Base-by-base conservation (phyloP, 768 basidiomycete genomes). In the Candolleomyces efflorescens region DNA sequence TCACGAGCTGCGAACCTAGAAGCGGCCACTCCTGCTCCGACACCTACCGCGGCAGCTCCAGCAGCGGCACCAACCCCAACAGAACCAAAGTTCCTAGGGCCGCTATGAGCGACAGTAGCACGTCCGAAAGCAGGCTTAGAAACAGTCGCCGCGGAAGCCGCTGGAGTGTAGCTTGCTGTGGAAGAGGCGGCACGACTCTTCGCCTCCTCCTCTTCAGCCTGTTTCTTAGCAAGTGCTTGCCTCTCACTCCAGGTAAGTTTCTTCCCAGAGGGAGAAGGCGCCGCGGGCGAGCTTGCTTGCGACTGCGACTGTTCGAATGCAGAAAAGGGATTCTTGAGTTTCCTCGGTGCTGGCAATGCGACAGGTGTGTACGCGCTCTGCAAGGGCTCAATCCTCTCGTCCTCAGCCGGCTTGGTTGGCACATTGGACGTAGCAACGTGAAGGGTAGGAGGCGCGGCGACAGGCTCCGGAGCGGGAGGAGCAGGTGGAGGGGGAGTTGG, bases 211-310 rank as follows among this genome's bases (percentile, higher is more conserved):
- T 90, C 92, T 62, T 87, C 90, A 15, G 80, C 77, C 63, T 92
- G 90, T 67, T 88, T 87, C 78, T 94, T 95, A 1, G 93, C 89
- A n/a, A 87, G 74, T 0, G 91, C 94, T 67, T 98, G 95, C 20
- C 95, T 80, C 69, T 98, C 90, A 58, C 83, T 89, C 96, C 96
- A 98, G 0, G 95, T 96, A 60, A 96, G 70, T 70, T 93, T 95
- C 76, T 91, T 91, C 0, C 79, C 82, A 20, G 74, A 74, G 55
- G 68, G 65, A 11, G 63, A 60, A 24, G 68, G 60, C 56, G 57
- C 61, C 7, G 65, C 62, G n/a, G 61, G 60, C 3, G 64, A 64
- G 0, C 72, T 59, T n/a, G 73, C n/a, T 17, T 70, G 62, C 23
- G 73, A 63, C 49, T 74, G 73, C n/a, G 75, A 60, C 56, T 83